phyloP scores from a whole-genome alignment of 352 stramenopile genomes.

The Phytophthora pseudosyringae region DNA sequence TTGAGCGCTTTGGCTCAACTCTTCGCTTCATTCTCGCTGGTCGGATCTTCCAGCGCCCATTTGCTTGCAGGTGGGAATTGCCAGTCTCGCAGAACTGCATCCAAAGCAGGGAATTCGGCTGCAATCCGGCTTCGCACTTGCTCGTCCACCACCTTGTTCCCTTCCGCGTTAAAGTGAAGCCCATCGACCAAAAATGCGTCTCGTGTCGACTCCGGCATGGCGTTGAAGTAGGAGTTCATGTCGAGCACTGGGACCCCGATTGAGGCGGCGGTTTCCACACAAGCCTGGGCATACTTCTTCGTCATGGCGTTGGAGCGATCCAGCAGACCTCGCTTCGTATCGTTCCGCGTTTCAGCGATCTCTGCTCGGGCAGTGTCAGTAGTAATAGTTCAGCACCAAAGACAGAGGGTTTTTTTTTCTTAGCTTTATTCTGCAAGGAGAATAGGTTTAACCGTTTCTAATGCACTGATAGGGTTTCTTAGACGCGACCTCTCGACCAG shows the following conservation, averaged over 20 bases:
- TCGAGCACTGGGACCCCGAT: slow-evolving; percentile 41
- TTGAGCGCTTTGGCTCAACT: too few species aligned
- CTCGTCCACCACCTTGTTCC: slow-evolving; percentile 45
- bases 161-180: slow-evolving; percentile 47
- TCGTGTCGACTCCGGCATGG: slow-evolving; percentile 32
- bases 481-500: too few species aligned
- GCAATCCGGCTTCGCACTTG: slow-evolving; percentile 33
- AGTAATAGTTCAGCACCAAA: too few species aligned
- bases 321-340: slow-evolving; percentile 15
- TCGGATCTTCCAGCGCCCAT: neutral
- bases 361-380: slow-evolving; percentile 13
- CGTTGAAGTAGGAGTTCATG: slow-evolving; percentile 50
- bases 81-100: neutral
- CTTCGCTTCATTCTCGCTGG: too few species aligned
- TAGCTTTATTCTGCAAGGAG: too few species aligned
- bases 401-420: too few species aligned
- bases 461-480: too few species aligned
- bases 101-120: slow-evolving; percentile 17
- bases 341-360: slow-evolving; percentile 26
- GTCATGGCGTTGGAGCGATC: slow-evolving; percentile 19
- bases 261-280: slow-evolving; percentile 28
- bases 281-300: slow-evolving; percentile 41
- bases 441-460: too few species aligned
- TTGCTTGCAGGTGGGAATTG: slow-evolving; percentile 12
- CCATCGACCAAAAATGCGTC: slow-evolving; percentile 45